These are phyloP conservation scores for Ophiocordyceps camponoti-leonardi DNA, from an alignment of 2,329 filamentous ascomycete species.

Conservation along the genomic window DNA sequence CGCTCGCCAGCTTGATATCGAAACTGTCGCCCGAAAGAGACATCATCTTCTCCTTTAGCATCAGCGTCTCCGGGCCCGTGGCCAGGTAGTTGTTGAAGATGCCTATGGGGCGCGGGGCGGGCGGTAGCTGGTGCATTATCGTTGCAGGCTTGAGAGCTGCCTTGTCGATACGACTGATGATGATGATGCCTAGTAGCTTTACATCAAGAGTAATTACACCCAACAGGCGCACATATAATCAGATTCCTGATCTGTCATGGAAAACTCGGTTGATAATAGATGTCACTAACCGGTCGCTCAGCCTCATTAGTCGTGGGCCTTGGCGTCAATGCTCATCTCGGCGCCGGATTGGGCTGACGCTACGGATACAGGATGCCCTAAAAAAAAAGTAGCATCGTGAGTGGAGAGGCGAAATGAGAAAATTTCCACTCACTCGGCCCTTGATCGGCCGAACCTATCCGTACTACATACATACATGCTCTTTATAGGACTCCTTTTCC, in stretches of 20 bases:
- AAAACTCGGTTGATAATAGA: too few relatives aligned
- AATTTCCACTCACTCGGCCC: neutral
- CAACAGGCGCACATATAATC: too few relatives aligned
- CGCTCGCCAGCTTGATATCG: constrained; percentile 37
- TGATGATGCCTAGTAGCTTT: too few relatives aligned
- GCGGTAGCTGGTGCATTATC: neutral
- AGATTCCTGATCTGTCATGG: too few relatives aligned
- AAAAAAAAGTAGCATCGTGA: neutral
- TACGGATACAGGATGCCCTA: neutral
- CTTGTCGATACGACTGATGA: too few relatives aligned
- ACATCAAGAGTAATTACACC: too few relatives aligned
- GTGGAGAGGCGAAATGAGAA: neutral
- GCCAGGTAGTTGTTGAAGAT: constrained; percentile 22
- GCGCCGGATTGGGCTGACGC: neutral
- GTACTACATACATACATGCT: neutral
- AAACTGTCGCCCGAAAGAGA: constrained; percentile 48
- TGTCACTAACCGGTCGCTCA: too few relatives aligned
- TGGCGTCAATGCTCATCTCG: too few relatives aligned
- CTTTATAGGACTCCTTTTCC: neutral
- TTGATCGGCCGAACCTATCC: neutral
- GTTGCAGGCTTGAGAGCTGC: neutral
- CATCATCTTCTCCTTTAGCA: constrained; percentile 43
- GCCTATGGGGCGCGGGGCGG: constrained; percentile 9
- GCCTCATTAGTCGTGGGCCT: neutral
- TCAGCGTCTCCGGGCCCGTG: constrained; percentile 26